phyloP scores from a whole-genome alignment of 768 basidiomycete genomes.

The Gloeostereum incarnatum region DNA sequence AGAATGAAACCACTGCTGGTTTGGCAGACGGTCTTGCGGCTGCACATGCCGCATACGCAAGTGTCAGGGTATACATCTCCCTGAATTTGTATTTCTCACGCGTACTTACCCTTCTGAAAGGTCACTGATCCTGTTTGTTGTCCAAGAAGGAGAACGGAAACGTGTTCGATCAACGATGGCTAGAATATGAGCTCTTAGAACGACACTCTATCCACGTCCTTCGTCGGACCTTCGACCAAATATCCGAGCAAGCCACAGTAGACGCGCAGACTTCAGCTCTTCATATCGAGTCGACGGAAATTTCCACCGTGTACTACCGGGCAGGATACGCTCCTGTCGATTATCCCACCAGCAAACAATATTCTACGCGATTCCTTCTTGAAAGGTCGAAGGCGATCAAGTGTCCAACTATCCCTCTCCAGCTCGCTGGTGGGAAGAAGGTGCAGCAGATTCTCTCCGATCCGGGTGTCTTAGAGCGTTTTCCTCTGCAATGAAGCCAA shows the following conservation, averaged over 20 bases:
- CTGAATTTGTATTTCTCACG: neutral
- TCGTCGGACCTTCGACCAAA: conserved; percentile 68
- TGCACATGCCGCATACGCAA: conserved; percentile 71
- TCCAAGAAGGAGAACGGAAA: conserved; percentile 86
- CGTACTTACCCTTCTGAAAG: conserved; percentile 14
- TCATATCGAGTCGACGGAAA: conserved; percentile 42
- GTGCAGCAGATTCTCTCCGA: conserved; percentile 83
- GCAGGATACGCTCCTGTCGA: conserved; percentile 82
- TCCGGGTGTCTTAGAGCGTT: conserved; percentile 64
- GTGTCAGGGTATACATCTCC: conserved; percentile 33
- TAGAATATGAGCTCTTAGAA: conserved; percentile 83
- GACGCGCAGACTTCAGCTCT: conserved; percentile 36
- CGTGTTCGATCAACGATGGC: conserved; percentile 84
- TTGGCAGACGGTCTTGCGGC: conserved; percentile 70
- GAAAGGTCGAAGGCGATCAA: conserved; percentile 85
- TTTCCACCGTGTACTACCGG: conserved; percentile 87
- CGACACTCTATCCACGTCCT: conserved; percentile 68
- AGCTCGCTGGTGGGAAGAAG: conserved; percentile 95
- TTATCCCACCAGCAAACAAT: conserved; percentile 58
- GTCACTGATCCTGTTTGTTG: conserved; percentile 72
- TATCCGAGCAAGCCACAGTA: conserved; percentile 48
- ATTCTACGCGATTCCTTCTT: conserved; percentile 64
- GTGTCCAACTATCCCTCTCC: conserved; percentile 84
- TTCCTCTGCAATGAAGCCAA: conserved; percentile 39
- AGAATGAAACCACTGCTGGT: conserved; percentile 61